These are phyloP conservation scores for Sporothrix brasiliensis DNA, from an alignment of 2,329 filamentous ascomycete genomes.

Conservation along the genomic window DNA sequence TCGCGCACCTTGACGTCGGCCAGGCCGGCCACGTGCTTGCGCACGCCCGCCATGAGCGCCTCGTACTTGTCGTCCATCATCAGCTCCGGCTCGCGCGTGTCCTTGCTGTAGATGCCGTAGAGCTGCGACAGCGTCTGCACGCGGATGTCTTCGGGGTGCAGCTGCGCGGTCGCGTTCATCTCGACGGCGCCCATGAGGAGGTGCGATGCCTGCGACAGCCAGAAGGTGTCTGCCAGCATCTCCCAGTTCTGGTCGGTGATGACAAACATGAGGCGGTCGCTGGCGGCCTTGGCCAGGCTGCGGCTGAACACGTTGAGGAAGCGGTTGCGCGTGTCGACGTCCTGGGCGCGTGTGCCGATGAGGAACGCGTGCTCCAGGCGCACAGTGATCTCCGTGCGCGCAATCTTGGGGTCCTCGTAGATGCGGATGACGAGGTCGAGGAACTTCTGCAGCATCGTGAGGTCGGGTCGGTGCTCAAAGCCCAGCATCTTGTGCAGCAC, in stretches of 20 bases:
- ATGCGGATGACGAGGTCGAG: constrained; percentile 95
- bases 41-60: constrained; percentile 73
- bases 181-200: constrained; percentile 90
- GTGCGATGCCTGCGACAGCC: constrained; percentile 93
- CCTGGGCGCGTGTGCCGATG: constrained; percentile 87
- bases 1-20: constrained; percentile 86
- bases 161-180: constrained; percentile 73
- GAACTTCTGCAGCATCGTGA: constrained; percentile 87
- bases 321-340: constrained; percentile 94
- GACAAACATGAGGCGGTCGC: constrained; percentile 84
- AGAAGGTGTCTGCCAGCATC: constrained; percentile 90
- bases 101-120: constrained; percentile 72
- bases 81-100: constrained; percentile 62
- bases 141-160: constrained; percentile 83
- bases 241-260: constrained; percentile 96
- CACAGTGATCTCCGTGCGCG: constrained; percentile 91
- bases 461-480: constrained; percentile 83
- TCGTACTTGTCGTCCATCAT: constrained; percentile 86
- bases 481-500: constrained; percentile 99
- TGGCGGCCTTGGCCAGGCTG: constrained; percentile 89
- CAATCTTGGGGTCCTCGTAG: constrained; percentile 96
- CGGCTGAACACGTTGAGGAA: constrained; percentile 97
- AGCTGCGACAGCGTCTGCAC: constrained; percentile 73
- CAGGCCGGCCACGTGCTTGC: constrained; percentile 80
- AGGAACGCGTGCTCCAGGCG: constrained; percentile 98